These are phyloP conservation scores for Didymella arachidicola DNA, from an alignment of 2,329 filamentous ascomycete species.

Conservation along the genomic window DNA sequence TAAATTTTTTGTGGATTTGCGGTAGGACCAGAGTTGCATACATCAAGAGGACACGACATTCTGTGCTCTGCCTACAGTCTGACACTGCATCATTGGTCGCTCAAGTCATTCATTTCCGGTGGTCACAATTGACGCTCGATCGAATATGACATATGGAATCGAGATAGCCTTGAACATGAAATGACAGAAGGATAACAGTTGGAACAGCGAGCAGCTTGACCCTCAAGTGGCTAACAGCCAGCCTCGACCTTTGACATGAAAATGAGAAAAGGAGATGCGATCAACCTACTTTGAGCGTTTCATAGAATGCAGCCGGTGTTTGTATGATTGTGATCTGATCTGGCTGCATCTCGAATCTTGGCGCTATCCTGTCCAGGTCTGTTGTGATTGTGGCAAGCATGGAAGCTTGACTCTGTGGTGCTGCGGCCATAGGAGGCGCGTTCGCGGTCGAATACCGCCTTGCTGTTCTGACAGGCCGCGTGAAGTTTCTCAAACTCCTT, in stretches of 20 bases:
- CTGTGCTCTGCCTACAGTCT: neutral
- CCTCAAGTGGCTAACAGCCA: neutral
- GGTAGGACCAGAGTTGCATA: neutral
- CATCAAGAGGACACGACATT: neutral
- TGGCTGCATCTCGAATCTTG: slow-evolving; percentile 85
- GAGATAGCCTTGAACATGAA: neutral
- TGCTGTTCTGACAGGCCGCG: slow-evolving; percentile 25
- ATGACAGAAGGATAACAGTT: neutral
- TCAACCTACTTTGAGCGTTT: slow-evolving; percentile 77
- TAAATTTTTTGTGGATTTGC: neutral
- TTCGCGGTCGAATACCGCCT: slow-evolving; percentile 47
- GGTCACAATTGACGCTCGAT: neutral
- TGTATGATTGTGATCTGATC: slow-evolving; percentile 81
- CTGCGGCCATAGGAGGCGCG: slow-evolving; percentile 37
- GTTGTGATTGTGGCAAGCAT: slow-evolving; percentile 67
- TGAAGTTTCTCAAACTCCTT: slow-evolving; percentile 26
- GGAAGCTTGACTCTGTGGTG: slow-evolving; percentile 58
- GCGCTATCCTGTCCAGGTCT: slow-evolving; percentile 87
- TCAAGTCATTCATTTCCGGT: neutral
- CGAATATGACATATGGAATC: neutral
- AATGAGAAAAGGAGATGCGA: neutral
- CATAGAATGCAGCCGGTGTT: slow-evolving; percentile 88
- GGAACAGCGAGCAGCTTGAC: neutral
- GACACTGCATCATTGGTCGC: neutral
- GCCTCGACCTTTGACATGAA: neutral